Percentiles rank a stretch among this genome's conserved stretches.
phyloP scores from a whole-genome alignment of 306 rosid species.

The Pyrus bretschneideri region DNA sequence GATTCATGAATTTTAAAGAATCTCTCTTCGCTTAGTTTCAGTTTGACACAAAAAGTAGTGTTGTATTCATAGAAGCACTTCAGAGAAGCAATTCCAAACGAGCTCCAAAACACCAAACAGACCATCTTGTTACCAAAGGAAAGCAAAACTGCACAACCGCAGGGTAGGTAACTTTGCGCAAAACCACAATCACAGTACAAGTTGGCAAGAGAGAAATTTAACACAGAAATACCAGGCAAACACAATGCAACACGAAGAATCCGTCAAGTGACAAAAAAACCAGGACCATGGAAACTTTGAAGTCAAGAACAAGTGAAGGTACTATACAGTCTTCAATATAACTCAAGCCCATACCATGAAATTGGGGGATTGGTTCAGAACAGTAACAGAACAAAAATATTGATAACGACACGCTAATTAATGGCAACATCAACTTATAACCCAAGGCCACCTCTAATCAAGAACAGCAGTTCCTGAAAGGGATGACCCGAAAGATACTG shows the following conservation, averaged over 20 bases:
- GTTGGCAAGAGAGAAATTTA: not conserved
- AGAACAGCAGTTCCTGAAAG: constrained; percentile 27
- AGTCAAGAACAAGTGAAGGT: not conserved
- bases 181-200: too few species aligned
- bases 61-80: too few species aligned
- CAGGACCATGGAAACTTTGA: not conserved
- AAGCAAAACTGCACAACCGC: not conserved
- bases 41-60: too few species aligned
- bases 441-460: constrained; percentile 25
- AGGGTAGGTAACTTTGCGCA: too few species aligned
- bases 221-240: not conserved
- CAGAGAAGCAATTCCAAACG: not conserved
- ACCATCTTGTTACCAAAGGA: not conserved
- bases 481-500: constrained; percentile 15
- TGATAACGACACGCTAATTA: constrained; percentile 21
- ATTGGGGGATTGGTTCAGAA: constrained; percentile 4
- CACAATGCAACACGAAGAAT: not conserved
- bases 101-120: not conserved
- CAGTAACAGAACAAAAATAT: constrained; percentile 17
- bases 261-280: too few species aligned
- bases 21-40: too few species aligned
- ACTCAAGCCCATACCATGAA: constrained; percentile 3
- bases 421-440: constrained; percentile 15
- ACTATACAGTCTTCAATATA: constrained; percentile 7
- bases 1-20: too few species aligned